Base-by-base conservation (phyloP, 140 eudicot genomes). In the Erigeron philadelphicus region DNA sequence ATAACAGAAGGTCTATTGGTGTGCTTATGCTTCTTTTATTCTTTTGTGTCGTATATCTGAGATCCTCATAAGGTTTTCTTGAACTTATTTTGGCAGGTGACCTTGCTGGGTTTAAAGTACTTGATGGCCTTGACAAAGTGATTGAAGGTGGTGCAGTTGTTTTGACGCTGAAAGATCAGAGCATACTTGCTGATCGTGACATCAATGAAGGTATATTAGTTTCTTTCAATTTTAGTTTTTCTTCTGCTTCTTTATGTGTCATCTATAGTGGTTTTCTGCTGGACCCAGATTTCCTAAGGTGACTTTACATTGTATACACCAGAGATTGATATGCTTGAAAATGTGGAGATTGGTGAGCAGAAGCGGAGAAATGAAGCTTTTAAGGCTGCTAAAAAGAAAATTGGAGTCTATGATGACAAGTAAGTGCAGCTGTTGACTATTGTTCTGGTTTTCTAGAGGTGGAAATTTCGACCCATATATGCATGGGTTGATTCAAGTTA, bases 91-190 rank as follows among this genome's bases (percentile, higher is more conserved):
- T 66, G 41, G 59, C 86, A 84, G 98, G 80, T 60, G 86, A 82
- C 59, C 85, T 93, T 60, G 95, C 88, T 19, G 98, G 98, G 11
- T 86, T 85, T 58, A 93, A 89, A 84, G 82, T 93, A 71, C 98
- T 93, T 65, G 95, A 93, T 78, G 98, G 98, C 17, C 79, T 93
- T 68, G 96, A 93, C 78, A 93, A 93, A 77, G 98, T 93, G 49
- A 79, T 93, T 73, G 96, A 89, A 85, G 98, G 98, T 5, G 98
- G 98, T 49, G 89, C 98, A 31, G 98, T 93, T 83, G 98, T 93
- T 65, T 86, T 93, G 81, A 93, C 98, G 59, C 90, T 93, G 67
- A 93, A 93, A 80, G 98, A 93, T 81, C 98, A 93, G 81, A 85
- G 76, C 84, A 93, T 93, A 79, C 95, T 93, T 67, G 96, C 96